Base-by-base conservation (phyloP, 1,284 basidiomycete species). In the Trichosporon asahii region DNA sequence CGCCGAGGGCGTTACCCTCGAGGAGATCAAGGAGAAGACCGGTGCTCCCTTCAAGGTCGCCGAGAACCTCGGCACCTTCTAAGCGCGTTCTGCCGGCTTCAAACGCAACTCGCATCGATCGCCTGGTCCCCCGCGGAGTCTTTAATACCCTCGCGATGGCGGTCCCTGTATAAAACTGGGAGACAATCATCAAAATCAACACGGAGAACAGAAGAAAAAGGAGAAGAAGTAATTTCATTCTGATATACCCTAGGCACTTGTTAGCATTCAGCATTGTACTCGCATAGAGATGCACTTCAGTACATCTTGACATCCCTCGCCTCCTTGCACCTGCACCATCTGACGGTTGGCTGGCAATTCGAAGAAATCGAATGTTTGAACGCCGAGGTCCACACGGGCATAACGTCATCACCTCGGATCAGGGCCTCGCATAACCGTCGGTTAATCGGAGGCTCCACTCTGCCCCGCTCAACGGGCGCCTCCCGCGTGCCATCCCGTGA, bases 1-100 rank as follows among this genome's bases (percentile, higher is more conserved):
- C 63, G 91, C 91, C 49, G 89, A 92, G 72, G 94, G 94, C 14
- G 89, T 90, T 8, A 91, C 89, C 8, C 80, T 96, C 65, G 91
- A 95, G 46, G 92, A 96, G 82, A 89, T 98, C 67, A 89, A 87
- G 80, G 87, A 88, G 44, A 95, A 94, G 87, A 97, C 94, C 0
- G 92, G 87, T 15, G 90, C 90, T 37, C 88, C 89, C 44, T 97
- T 95, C 85, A 79, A 84, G 71, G 76, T 84, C 4, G 88, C 87
- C 15, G 72, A 77, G 70, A 71, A 75, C 46, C 67, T 84, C n/a
- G 78, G 77, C 64, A 64, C 64, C 49, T 82, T 79, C 72, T 75
- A 78, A 72, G 64, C 25, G 57, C 57, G 14, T 6, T 15, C 21
- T 18, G n/a, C 11, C 23, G 18, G 49, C 49, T 21, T 53, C 12